Evolutionary conservation across 441 rosid genomes (phyloP), one percentile per base, ranked within the genome.

Genomic region (Brassica balearica): DNA sequence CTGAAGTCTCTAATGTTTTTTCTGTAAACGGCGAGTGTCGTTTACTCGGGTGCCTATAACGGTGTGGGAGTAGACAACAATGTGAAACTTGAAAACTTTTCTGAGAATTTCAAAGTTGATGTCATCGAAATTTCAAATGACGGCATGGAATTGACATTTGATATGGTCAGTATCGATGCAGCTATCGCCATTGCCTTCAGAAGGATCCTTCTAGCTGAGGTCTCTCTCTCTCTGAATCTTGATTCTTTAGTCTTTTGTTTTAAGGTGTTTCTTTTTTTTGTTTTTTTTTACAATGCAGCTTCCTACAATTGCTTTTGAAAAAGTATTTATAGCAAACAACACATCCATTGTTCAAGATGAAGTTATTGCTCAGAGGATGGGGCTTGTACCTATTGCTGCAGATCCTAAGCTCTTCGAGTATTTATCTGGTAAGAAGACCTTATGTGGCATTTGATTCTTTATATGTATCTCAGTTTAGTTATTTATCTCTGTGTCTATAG

Each of bases 261-360:
- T 6, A 12, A 29, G 34, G 34, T 11, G 6, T 46, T 9, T 75
- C 43, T 17, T 17, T n/a, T 9, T 1, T 32, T 6, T 46, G 12
- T 3, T 4, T 46, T 46, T 36, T 32, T 32, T 32, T 0, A 7
- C 41, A 36, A 14, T 48, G 56, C 17, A 93, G 99, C 72, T 93
- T 84, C 97, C 98, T 14, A 81, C 97, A 8, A 91, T 96, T 94
- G 98, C 98, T 67, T 91, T 96, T 79, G 99, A 96, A 76, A 93
- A 92, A 77, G 98, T 96, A 58, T 77, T 96, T 53, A 81, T 96
- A 66, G 97, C 97, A 66, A 88, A 93, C 81, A 96, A 96, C 80
- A 92, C 99, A 55, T 96, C 97, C 1, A 76, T 92, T 60, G 63
- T 96, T 71, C 95, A 89, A 83, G 99, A 96, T 63, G 99, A 96